phyloP scores from a whole-genome alignment of 768 basidiomycete species.

The Coprinopsis sp. region DNA sequence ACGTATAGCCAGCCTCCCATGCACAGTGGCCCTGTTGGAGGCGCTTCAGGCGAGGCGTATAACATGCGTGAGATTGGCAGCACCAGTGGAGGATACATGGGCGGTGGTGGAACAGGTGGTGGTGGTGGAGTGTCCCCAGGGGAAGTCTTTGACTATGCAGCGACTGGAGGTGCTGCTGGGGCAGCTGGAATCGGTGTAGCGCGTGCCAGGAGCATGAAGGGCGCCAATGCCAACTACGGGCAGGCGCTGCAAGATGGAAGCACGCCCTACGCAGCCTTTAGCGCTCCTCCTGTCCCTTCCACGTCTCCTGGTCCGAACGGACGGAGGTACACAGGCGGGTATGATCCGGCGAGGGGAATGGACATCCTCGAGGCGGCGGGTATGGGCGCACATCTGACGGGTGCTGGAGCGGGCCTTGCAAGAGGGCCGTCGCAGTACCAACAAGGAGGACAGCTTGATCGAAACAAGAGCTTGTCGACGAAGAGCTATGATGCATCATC shows the following conservation, averaged over 20 bases:
- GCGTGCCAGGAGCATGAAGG: slow-evolving; percentile 32
- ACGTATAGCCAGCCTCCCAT: slow-evolving; percentile 48
- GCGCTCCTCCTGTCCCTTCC: slow-evolving; percentile 18
- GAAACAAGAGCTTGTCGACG: slow-evolving; percentile 6
- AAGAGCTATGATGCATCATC: too few species aligned
- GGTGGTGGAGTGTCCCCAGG: slow-evolving; percentile 20
- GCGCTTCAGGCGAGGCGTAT: too few species aligned
- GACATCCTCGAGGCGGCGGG: slow-evolving; percentile 24
- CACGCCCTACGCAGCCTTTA: slow-evolving; percentile 37
- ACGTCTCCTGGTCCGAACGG: too few species aligned
- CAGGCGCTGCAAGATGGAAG: slow-evolving; percentile 32
- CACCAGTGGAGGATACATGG: too few species aligned
- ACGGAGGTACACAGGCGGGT: not conserved
- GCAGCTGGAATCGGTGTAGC: slow-evolving; percentile 41
- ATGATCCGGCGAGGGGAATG: slow-evolving; percentile 4
- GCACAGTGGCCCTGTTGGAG: slow-evolving; percentile 25
- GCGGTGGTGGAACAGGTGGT: slow-evolving; percentile 9
- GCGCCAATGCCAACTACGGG: slow-evolving; percentile 25
- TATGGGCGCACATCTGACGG: slow-evolving; percentile 20
- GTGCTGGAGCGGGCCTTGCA: slow-evolving; percentile 17
- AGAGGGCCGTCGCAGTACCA: slow-evolving; percentile 13
- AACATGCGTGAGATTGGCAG: slow-evolving; percentile 42
- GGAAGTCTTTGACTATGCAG: slow-evolving; percentile 28
- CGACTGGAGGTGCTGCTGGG: slow-evolving; percentile 18
- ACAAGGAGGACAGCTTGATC: slow-evolving; percentile 5